phyloP scores from a whole-genome alignment of 1,284 basidiomycete species.

The Papiliotrema nemorosa region DNA sequence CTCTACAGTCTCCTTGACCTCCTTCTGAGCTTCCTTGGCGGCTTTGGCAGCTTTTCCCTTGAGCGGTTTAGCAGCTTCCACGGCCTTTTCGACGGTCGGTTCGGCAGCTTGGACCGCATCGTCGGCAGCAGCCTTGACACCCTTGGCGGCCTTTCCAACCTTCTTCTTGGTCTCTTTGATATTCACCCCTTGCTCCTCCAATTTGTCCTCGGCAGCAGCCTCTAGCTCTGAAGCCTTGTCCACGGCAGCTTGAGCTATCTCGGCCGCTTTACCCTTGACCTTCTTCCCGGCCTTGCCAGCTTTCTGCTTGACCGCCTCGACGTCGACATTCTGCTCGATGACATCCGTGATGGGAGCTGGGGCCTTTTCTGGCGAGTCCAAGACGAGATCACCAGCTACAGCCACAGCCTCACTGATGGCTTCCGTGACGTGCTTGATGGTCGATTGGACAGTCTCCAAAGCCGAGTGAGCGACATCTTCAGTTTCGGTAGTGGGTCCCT shows the following conservation, averaged over 20 bases:
- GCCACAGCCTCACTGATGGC: constrained; percentile 27
- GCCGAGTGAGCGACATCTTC: neutral
- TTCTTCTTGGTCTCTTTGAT: constrained; percentile 12
- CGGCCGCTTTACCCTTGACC: constrained; percentile 14
- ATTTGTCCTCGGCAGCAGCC: constrained; percentile 17
- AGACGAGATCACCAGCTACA: constrained; percentile 34
- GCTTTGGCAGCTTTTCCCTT: constrained; percentile 20
- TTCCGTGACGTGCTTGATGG: constrained; percentile 11
- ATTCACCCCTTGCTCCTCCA: constrained; percentile 5
- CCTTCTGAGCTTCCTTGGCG: constrained; percentile 12
- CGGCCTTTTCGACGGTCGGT: constrained; percentile 21
- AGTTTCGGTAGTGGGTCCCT: neutral
- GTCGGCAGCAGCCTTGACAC: constrained; percentile 13
- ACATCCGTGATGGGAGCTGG: constrained; percentile 22
- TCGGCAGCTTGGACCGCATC: constrained; percentile 16
- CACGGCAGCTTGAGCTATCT: constrained; percentile 15
- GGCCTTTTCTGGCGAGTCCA: constrained; percentile 29
- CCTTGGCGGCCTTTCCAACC: constrained; percentile 20
- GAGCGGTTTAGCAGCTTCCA: constrained; percentile 18
- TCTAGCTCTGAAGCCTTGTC: constrained; percentile 12
- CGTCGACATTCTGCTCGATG: constrained; percentile 21
- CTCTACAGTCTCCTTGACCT: constrained; percentile 11
- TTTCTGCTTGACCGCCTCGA: constrained; percentile 13
- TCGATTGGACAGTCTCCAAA: constrained; percentile 9
- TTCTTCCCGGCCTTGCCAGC: constrained; percentile 14